These are phyloP conservation scores for Jatropha multifida DNA, from an alignment of 441 rosid species.

Conservation along the genomic window DNA sequence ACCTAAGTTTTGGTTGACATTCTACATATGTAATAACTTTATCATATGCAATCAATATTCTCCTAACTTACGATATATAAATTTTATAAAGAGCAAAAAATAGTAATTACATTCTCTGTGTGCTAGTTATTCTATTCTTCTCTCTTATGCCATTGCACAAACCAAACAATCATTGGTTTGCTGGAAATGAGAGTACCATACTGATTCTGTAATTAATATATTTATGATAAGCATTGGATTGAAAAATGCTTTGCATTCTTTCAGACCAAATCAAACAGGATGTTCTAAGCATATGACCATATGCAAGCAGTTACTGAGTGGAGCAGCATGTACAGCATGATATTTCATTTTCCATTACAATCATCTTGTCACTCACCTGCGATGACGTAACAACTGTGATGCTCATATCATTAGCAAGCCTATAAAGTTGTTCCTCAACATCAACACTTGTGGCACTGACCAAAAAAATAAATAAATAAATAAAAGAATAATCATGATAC, in stretches of 20 bases:
- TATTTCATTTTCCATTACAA: not conserved
- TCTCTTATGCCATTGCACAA: too few relatives aligned
- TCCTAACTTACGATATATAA: too few relatives aligned
- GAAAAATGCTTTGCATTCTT: not conserved
- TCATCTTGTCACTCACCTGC: slow-evolving; percentile 53
- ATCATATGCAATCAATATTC: too few relatives aligned
- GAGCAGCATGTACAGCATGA: not conserved
- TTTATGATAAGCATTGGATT: not conserved
- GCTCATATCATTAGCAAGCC: slow-evolving; percentile 80
- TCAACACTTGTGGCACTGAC: slow-evolving; percentile 97
- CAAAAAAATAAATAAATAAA: not conserved
- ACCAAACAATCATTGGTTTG: not conserved
- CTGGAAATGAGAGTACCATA: not conserved
- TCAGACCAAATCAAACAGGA: not conserved
- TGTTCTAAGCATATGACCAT: not conserved
- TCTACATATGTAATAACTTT: too few relatives aligned
- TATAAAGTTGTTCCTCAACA: slow-evolving; percentile 96
- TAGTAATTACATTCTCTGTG: too few relatives aligned
- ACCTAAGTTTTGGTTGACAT: too few relatives aligned
- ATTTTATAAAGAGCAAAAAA: too few relatives aligned
- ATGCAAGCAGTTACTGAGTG: not conserved
- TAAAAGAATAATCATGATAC: not conserved
- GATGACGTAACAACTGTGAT: slow-evolving; percentile 97
- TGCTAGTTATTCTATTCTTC: too few relatives aligned
- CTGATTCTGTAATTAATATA: not conserved